Conservation (phyloP, 108 stramenopile species). For the Nitzschia palea region DNA sequence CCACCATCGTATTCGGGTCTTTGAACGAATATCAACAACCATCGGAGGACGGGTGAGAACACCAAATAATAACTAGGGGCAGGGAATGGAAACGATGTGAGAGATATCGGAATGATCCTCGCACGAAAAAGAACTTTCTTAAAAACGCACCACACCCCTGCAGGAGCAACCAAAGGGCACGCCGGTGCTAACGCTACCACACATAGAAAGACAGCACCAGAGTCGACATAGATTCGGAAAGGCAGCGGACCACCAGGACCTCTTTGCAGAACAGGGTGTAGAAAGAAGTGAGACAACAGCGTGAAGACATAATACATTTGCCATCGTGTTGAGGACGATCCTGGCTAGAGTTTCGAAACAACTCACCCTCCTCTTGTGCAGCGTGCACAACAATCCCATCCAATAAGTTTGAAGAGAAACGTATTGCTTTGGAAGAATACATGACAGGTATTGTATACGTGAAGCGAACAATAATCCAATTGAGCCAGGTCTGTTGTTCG, state of each 20-base stretch:
- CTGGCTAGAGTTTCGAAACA: not conserved
- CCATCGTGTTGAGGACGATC: not conserved
- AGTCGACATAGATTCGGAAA: conserved; percentile 81
- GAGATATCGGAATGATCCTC: too few species aligned
- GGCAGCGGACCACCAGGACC: conserved; percentile 74
- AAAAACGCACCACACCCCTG: conserved; percentile 65
- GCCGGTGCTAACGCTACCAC: conserved; percentile 69
- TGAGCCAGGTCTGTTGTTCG: conserved; percentile 73
- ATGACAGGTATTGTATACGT: conserved; percentile 57
- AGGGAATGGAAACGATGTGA: too few species aligned
- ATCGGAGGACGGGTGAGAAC: conserved; percentile 60
- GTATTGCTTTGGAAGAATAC: conserved; percentile 80
- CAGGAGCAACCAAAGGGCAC: conserved; percentile 72
- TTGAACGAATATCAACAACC: conserved; percentile 75
- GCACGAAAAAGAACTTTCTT: too few species aligned
- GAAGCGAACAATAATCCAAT: conserved; percentile 82
- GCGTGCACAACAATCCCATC: conserved; percentile 24
- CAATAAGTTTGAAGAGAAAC: conserved; percentile 46
- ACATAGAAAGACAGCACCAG: conserved; percentile 79
- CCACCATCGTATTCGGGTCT: conserved; percentile 54
- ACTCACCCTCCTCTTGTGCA: conserved; percentile 26
- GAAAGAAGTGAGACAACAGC: conserved; percentile 27
- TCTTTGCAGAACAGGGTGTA: not conserved
- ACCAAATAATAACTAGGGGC: conserved; percentile 69
- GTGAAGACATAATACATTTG: not conserved